A percentile compares a stretch with the other conserved stretches of the same genome.
Evolutionary conservation across 345 rosid genomes (phyloP).

Genomic region (Eucalyptus curtisii): DNA sequence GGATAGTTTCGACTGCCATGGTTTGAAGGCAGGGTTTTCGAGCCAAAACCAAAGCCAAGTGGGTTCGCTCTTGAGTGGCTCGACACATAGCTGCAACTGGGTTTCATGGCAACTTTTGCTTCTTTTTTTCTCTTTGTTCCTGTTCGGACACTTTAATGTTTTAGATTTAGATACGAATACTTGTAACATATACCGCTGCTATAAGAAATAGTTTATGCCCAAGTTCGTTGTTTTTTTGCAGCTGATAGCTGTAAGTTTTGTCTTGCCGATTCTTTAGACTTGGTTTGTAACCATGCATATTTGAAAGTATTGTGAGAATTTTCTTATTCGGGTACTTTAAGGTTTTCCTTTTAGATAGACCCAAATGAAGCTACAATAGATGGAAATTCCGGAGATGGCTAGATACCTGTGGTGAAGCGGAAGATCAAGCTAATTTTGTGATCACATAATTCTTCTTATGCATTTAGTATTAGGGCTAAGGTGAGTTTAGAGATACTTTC

Average conservation of each 20-base stretch:
- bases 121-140: too few species aligned
- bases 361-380: background rate
- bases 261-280: background rate
- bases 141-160: too few species aligned
- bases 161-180: background rate
- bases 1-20: background rate
- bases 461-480: background rate
- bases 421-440: background rate
- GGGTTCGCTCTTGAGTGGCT: background rate
- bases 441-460: background rate
- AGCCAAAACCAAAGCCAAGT: background rate
- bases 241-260: background rate
- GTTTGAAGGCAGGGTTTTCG: background rate
- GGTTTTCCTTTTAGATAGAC: background rate
- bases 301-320: background rate
- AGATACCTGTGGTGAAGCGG: too few species aligned
- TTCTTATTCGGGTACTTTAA: background rate
- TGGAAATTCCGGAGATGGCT: background rate
- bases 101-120: background rate
- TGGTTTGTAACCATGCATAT: background rate
- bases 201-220: background rate
- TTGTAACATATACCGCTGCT: too few species aligned
- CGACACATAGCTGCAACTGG: background rate
- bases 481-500: background rate
- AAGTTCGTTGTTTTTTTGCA: background rate